Evolutionary conservation across 805 yeast genomes (phyloP), one percentile per base, ranked within the genome.

Genomic region (Myxozyma kluyveri): DNA sequence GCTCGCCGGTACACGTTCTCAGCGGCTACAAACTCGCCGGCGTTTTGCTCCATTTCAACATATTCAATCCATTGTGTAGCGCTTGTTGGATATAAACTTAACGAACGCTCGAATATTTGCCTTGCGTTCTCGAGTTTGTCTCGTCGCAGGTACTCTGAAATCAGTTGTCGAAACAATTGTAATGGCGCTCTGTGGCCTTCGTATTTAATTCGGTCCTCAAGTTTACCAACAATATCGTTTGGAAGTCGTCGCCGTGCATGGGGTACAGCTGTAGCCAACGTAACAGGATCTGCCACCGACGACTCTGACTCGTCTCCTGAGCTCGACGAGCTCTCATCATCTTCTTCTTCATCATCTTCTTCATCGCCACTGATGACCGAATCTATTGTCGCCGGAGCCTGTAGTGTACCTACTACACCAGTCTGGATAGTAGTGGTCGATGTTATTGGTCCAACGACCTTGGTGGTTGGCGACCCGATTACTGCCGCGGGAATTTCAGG

Each of bases 21-120:
- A 17, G 83, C 93, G 45, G 71, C 72, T 32, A 77, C 75, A 63
- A 80, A 81, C 58, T 86, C 90, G 45, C 82, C 84, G 58, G 84
- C 73, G 43, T 75, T 76, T 52, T 83, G 66, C 64, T 83, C 87
- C 60, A 77, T 79, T 47, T 80, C 78, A 52, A 86, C 79, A 67
- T 87, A 89, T 37, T 72, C 75, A 31, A 81, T 74, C 96, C 96
- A 91, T n/a, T 82, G 76, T 17, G 75, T 73, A 1, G 61, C 49
- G 9, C 40, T 47, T 18, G 55, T 51, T 17, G 64, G 88, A 72
- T 87, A 90, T 6, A 78, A 72, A 18, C 67, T 67, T 41, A 90
- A 75, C 61, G 85, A 81, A 19, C 77, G 69, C 48, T 83, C 84
- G 65, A 77, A 88, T 0, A 76, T 73, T 5, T 73, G 70, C 33